These are phyloP conservation scores for Pestalotiopsis sp. DNA, from an alignment of 2,329 filamentous ascomycete species.

Conservation along the genomic window DNA sequence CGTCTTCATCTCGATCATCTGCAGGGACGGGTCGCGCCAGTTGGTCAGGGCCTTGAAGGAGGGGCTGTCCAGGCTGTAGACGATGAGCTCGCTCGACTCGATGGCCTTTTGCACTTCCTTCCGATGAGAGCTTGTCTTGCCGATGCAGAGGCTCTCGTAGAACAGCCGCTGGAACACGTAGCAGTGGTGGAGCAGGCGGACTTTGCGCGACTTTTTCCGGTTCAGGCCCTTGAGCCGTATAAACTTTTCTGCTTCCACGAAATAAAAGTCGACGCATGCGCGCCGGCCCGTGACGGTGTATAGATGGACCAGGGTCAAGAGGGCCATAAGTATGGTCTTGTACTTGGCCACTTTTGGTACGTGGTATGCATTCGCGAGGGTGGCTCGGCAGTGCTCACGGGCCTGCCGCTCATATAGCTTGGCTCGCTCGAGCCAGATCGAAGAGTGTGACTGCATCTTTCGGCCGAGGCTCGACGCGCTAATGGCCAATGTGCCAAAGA, in stretches of 20 bases:
- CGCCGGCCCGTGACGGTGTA: constrained; percentile 35
- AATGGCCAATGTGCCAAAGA: constrained; percentile 39
- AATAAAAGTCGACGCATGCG: constrained; percentile 37
- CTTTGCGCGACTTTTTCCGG: constrained; percentile 40
- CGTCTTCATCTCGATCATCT: constrained; percentile 34
- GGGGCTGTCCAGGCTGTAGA: constrained; percentile 28
- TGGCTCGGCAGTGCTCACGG: constrained; percentile 17
- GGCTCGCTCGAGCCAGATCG: constrained; percentile 34
- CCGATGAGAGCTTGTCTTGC: constrained; percentile 19
- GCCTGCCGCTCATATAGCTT: constrained; percentile 26
- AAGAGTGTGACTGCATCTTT: constrained; percentile 22
- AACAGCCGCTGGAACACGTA: constrained; percentile 41
- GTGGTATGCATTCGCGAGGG: constrained; percentile 33
- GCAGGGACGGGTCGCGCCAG: constrained; percentile 32
- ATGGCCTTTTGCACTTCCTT: constrained; percentile 20
- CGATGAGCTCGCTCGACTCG: constrained; percentile 19
- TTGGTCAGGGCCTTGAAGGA: constrained; percentile 31
- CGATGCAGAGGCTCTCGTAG: constrained; percentile 39
- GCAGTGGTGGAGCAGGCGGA: constrained; percentile 43
- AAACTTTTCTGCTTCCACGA: constrained; percentile 42
- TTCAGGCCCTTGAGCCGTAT: constrained; percentile 38
- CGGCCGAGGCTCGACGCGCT: constrained; percentile 39
- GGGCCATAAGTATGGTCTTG: constrained; percentile 41
- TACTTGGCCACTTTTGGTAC: constrained; percentile 39
- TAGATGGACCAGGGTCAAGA: constrained; percentile 41